A percentile compares a stretch with the other conserved stretches of the same genome.
Evolutionary conservation across 371 early-diverging fungal species (phyloP).

Genomic region (Batkoa obscura): DNA sequence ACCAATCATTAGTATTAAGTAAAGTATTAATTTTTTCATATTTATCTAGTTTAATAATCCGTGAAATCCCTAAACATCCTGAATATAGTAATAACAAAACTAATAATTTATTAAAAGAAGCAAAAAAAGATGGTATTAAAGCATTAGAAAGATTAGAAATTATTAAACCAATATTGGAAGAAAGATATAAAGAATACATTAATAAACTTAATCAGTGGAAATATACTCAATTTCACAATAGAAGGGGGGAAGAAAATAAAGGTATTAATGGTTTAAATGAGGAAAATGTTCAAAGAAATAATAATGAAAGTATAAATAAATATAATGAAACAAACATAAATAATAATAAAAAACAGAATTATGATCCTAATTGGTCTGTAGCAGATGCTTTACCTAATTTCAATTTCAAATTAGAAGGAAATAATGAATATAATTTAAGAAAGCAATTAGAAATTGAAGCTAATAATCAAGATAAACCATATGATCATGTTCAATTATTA

Average conservation of each 20-base stretch:
- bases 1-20: background rate
- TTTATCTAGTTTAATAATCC: background rate
- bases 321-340: background rate
- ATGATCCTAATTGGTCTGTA: background rate
- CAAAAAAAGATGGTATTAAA: background rate
- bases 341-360: background rate
- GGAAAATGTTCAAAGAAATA: background rate
- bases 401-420: background rate
- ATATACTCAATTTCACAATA: background rate
- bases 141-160: background rate
- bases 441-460: no score
- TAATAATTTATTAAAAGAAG: background rate
- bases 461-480: no score
- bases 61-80: background rate
- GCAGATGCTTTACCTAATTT: background rate
- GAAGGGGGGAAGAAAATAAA: background rate
- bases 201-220: background rate
- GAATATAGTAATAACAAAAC: background rate
- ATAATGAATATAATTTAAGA: no score
- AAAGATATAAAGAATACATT: background rate
- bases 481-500: no score
- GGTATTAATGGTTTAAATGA: background rate
- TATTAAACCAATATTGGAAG: background rate
- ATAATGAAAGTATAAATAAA: background rate
- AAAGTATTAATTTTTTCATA: no score